Base-by-base conservation (phyloP, 495 filamentous ascomycete genomes). In the Penicillium cataractarum region DNA sequence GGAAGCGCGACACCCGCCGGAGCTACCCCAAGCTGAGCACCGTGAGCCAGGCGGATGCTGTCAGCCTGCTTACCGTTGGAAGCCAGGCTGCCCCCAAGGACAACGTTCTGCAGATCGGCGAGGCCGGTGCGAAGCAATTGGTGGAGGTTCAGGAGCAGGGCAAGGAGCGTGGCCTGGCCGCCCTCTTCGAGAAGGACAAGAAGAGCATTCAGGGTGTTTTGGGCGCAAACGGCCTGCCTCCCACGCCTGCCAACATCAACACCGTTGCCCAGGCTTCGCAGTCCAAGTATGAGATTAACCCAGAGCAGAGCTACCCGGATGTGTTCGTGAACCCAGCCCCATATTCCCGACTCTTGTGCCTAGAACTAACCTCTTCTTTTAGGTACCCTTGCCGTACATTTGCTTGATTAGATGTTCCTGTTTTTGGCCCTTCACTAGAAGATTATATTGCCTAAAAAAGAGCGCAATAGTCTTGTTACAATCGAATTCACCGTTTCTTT, bases 1-100 rank as follows among this genome's bases (percentile, higher is more conserved):
- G 92, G 91, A 96, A 96, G 80, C 92, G 95, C 58, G 95, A 99
- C 68, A 76, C 81, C 55, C 90, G 95, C 52, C 87, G 96, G 69
- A 85, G 82, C 70, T 99, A 98, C 80, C 90, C 96, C n/a, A 83
- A 82, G 58, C 82, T 90, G 49, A 92, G 89, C 67, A 86, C 90
- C 33, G 86, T 99, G 56, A 89, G 78, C 50, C 95, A 97, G 80
- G 87, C 84, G 19, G 90, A 98, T 79, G 88, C 91, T 26, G 94
- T 94, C 22, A 89, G 87, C 5, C 85, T 98, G 62, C 82, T 99
- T 62, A 89, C 83, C 24, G 90, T 98, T 13, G 95, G 96, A 33
- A 96, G 88, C 75, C 87, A 87, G 60, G 88, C 85, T n/a, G 78
- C 77, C 7, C 93, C 95, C 4, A 92, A 90, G 71, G 89, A 92